These are phyloP conservation scores for Rhodotorula diobovata DNA, from an alignment of 768 basidiomycete species.

Conservation along the genomic window DNA sequence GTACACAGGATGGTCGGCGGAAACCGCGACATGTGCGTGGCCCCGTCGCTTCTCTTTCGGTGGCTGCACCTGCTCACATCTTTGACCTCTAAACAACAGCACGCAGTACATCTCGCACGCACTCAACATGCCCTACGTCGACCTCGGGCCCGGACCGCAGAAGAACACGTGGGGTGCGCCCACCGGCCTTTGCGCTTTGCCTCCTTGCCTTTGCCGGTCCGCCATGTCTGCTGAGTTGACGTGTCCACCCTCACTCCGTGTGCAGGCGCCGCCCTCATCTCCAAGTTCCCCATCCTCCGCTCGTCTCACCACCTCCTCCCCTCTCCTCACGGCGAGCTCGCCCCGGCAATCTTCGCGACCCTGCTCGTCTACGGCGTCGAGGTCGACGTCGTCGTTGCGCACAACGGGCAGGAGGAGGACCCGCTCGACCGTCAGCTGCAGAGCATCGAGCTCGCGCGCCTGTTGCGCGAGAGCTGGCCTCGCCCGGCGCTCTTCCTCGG, in stretches of 20 bases:
- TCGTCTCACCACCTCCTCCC: constrained; percentile 81
- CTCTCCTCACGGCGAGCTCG: constrained; percentile 56
- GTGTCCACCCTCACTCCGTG: not conserved
- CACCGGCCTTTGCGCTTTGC: not conserved
- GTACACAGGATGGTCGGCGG: constrained; percentile 71
- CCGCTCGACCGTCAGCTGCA: constrained; percentile 82
- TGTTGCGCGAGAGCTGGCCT: constrained; percentile 57
- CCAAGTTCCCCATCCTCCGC: constrained; percentile 77
- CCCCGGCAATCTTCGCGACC: constrained; percentile 30
- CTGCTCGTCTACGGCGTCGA: constrained; percentile 58
- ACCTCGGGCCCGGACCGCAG: constrained; percentile 82
- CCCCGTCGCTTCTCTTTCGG: not conserved
- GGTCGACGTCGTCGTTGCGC: constrained; percentile 77
- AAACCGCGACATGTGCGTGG: constrained; percentile 69
- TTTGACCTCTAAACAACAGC: constrained; percentile 47
- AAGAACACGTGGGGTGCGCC: constrained; percentile 44
- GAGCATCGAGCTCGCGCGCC: constrained; percentile 69
- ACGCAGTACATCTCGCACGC: constrained; percentile 73
- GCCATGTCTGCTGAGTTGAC: too few relatives aligned
- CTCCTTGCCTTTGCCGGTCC: not conserved
- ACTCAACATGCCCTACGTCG: constrained; percentile 73
- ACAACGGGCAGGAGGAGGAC: constrained; percentile 93
- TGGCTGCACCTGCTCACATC: constrained; percentile 25
- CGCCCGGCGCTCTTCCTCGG: constrained; percentile 59
- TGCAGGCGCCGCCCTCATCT: constrained; percentile 22